Evolutionary conservation across 306 rosid genomes (phyloP).

Genomic region (Erythrophleum fordii): DNA sequence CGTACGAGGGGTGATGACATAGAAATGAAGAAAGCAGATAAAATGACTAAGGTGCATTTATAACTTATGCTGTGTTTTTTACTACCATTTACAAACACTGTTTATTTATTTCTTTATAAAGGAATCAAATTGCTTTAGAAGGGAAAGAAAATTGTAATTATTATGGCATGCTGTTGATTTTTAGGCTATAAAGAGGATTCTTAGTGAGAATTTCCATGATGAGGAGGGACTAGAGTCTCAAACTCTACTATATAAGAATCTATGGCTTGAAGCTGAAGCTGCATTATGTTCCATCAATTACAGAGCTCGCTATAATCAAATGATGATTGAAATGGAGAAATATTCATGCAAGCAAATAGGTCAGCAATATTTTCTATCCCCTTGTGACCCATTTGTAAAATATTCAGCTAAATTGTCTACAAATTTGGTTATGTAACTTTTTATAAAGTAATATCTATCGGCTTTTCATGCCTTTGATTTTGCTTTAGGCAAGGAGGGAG

Average conservation of each 20-base stretch:
- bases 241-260: slow-evolving; percentile 63
- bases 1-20: slow-evolving; percentile 38
- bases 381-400: not conserved
- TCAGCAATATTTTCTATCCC: slow-evolving; percentile 33
- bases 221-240: slow-evolving; percentile 58
- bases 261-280: slow-evolving; percentile 96
- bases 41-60: slow-evolving; percentile 69
- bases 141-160: slow-evolving; percentile 10
- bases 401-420: not conserved
- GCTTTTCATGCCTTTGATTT: slow-evolving; percentile 42
- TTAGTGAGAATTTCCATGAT: slow-evolving; percentile 64
- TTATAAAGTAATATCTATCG: slow-evolving; percentile 24
- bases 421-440: slow-evolving; percentile 13
- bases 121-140: not conserved
- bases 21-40: slow-evolving; percentile 54
- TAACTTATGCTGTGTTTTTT: slow-evolving; percentile 15
- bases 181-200: slow-evolving; percentile 76
- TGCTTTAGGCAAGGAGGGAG: slow-evolving; percentile 41
- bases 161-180: slow-evolving; percentile 33
- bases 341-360: slow-evolving; percentile 54
- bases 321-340: slow-evolving; percentile 75
- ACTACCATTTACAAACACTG: not conserved
- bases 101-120: not conserved
- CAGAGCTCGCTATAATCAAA: slow-evolving; percentile 71
- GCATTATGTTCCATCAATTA: slow-evolving; percentile 65